Evolutionary conservation across 2,329 filamentous ascomycete species (phyloP).

Genomic region (Colletotrichum euphorbiae): DNA sequence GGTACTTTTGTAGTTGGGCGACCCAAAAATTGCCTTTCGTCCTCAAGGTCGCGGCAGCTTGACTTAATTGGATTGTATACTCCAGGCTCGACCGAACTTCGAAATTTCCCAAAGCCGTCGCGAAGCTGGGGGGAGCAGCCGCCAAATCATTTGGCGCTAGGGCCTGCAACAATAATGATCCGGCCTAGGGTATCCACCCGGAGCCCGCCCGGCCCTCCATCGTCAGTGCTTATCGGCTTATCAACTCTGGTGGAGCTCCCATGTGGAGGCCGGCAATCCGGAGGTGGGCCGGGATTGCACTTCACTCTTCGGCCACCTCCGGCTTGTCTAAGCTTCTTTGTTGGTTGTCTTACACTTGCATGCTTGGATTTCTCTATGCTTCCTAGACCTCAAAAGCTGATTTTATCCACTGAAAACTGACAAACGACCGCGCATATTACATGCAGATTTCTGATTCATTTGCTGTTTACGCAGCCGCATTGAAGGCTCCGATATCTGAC

Average conservation of each 20-base stretch:
- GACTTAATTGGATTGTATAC: slow-evolving; percentile 24
- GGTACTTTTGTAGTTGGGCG: slow-evolving; percentile 2
- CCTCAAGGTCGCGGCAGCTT: slow-evolving; percentile 35
- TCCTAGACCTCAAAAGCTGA: neutral
- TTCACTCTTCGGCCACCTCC: slow-evolving; percentile 27
- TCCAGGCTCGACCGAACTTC: slow-evolving; percentile 44
- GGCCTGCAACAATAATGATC: slow-evolving; percentile 50
- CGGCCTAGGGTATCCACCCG: slow-evolving; percentile 41
- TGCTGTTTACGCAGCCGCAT: no score
- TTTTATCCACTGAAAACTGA: no score
- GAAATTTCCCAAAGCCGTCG: slow-evolving; percentile 53
- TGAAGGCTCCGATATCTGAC: no score
- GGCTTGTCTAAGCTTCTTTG: neutral
- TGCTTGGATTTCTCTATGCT: neutral
- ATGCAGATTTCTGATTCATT: no score
- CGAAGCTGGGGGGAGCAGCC: slow-evolving; percentile 53
- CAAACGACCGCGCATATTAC: no score
- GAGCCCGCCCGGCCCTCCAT: slow-evolving; percentile 25
- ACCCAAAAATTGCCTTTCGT: slow-evolving; percentile 1
- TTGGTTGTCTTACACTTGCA: neutral
- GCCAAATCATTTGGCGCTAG: slow-evolving; percentile 58
- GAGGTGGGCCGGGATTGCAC: slow-evolving; percentile 32
- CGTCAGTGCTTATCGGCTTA: neutral
- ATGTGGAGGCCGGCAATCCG: slow-evolving; percentile 26
- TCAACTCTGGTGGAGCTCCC: slow-evolving; percentile 1